Conservation (phyloP, 345 rosid species). For the Moringa oleifera region DNA sequence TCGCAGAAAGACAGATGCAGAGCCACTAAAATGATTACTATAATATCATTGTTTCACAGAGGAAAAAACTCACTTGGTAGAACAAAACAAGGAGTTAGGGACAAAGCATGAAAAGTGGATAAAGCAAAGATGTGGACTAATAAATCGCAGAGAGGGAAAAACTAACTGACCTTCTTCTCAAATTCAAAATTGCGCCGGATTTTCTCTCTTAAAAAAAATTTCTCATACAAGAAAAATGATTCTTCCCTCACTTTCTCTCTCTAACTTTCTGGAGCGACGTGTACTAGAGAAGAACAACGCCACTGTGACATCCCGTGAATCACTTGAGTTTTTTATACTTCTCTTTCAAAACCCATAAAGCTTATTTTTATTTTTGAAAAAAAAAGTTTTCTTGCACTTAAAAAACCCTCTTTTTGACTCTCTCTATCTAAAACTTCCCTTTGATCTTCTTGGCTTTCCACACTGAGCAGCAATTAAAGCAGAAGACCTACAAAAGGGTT, state of each 20-base stretch:
- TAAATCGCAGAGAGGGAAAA: constrained; percentile 7
- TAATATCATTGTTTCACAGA: constrained; percentile 4
- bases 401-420: neutral
- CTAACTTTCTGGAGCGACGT: constrained; percentile 35
- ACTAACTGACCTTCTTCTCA: constrained; percentile 25
- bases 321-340: neutral
- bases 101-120: constrained; percentile 4
- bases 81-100: constrained; percentile 20
- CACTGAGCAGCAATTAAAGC: constrained; percentile 7
- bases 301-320: constrained; percentile 15
- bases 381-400: neutral
- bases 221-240: neutral
- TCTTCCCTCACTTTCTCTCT: constrained; percentile 6
- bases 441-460: neutral
- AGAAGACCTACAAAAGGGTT: constrained; percentile 6
- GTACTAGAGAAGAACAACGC: constrained; percentile 7
- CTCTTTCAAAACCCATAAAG: neutral
- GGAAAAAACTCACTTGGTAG: constrained; percentile 4
- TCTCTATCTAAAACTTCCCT: neutral
- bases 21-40: constrained; percentile 10
- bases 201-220: constrained; percentile 8
- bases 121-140: neutral
- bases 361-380: no score
- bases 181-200: constrained; percentile 22
- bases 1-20: constrained; percentile 42